These are phyloP conservation scores for Barnettozyma wickerhamii DNA, from an alignment of 805 yeast species.

Conservation along the genomic window DNA sequence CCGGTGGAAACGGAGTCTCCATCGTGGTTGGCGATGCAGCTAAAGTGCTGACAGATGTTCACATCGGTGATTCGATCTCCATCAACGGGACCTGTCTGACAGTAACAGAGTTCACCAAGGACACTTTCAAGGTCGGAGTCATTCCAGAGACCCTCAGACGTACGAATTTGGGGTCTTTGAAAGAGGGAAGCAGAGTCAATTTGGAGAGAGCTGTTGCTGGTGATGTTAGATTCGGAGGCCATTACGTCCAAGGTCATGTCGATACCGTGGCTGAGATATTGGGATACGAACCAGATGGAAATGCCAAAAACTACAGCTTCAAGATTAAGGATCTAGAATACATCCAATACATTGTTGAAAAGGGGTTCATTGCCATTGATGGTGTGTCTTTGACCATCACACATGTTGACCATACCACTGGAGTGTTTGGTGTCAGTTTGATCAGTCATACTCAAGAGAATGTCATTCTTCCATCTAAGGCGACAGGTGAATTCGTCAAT, in stretches of 20 bases:
- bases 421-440: constrained; percentile 79
- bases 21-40: constrained; percentile 59
- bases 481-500: constrained; percentile 64
- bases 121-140: constrained; percentile 79
- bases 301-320: constrained; percentile 75
- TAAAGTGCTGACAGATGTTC: constrained; percentile 69
- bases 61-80: constrained; percentile 90
- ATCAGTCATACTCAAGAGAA: constrained; percentile 84
- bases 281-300: constrained; percentile 53
- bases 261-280: constrained; percentile 79
- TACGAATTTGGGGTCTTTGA: constrained; percentile 66
- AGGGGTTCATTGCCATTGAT: constrained; percentile 90
- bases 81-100: constrained; percentile 90
- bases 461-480: constrained; percentile 68
- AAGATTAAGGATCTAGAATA: constrained; percentile 57
- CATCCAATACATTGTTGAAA: constrained; percentile 77
- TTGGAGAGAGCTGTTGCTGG: constrained; percentile 86
- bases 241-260: constrained; percentile 96
- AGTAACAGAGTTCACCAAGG: constrained; percentile 69
- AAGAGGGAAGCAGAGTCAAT: constrained; percentile 61
- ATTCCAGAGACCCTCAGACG: constrained; percentile 89
- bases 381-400: constrained; percentile 93
- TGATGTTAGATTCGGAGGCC: constrained; percentile 91
- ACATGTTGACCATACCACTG: constrained; percentile 54
- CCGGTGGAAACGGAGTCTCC: constrained; percentile 66